Evolutionary conservation across 2,329 filamentous ascomycete species (phyloP).

Genomic region (Pseudocercospora musae): DNA sequence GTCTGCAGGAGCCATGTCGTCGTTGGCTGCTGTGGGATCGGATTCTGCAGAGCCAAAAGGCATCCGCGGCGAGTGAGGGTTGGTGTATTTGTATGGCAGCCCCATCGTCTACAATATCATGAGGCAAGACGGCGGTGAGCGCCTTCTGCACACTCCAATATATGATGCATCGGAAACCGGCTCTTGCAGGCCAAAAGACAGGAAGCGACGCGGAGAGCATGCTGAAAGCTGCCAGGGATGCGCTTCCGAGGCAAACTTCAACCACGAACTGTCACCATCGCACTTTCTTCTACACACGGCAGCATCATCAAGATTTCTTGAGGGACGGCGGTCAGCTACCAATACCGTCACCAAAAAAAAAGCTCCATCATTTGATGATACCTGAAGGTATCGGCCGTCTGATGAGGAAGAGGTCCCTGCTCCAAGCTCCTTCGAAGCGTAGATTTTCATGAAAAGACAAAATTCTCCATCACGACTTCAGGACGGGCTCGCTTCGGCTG

Average conservation of each 20-base stretch:
- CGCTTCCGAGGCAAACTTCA: neutral
- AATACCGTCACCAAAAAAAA: neutral
- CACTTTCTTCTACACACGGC: neutral
- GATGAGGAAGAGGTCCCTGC: neutral
- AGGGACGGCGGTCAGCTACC: neutral
- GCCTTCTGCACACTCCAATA: neutral
- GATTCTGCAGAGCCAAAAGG: slow-evolving; percentile 3
- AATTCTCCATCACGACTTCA: neutral
- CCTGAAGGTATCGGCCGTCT: neutral
- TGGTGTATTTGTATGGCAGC: neutral
- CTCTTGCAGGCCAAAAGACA: neutral
- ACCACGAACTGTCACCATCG: neutral
- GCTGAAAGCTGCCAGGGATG: neutral
- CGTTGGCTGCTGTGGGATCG: neutral
- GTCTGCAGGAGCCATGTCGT: slow-evolving; percentile 25
- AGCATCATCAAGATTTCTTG: neutral
- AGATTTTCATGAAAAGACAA: no score
- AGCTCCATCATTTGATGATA: neutral
- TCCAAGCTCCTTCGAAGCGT: neutral
- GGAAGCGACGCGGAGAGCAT: neutral
- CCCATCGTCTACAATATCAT: slow-evolving; percentile 1
- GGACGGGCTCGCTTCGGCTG: neutral
- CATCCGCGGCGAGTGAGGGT: neutral
- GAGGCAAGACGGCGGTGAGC: neutral
- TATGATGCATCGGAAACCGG: neutral